Evolutionary conservation across 257 asterid species (phyloP).

Genomic region (Forsythia viridissima): DNA sequence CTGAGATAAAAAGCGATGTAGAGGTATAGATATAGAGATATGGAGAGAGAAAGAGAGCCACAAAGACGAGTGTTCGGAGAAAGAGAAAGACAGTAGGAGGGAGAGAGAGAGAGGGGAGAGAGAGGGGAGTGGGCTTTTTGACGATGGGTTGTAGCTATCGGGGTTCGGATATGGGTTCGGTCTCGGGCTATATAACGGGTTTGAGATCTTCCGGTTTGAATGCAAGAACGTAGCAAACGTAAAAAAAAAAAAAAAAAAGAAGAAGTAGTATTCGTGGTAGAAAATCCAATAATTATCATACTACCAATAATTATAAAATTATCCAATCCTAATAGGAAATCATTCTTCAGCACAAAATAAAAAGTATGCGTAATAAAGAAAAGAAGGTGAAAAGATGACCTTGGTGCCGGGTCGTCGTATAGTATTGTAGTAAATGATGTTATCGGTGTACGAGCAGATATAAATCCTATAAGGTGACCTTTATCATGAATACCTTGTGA

Average conservation of each 20-base stretch:
- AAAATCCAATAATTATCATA: no score
- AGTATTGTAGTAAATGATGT: no score
- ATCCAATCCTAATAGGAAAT: not conserved
- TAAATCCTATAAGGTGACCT: no score
- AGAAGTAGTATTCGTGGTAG: not conserved
- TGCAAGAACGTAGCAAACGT: not conserved
- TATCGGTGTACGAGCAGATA: no score
- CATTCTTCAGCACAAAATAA: not conserved
- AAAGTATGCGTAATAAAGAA: no score
- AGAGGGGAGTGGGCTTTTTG: constrained; percentile 11
- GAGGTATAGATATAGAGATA: constrained; percentile 36
- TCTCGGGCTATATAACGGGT: constrained; percentile 5
- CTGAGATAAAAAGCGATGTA: constrained; percentile 40
- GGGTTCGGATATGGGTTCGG: not conserved
- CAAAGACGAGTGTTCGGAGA: constrained; percentile 32
- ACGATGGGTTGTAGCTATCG: constrained; percentile 26
- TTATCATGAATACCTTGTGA: no score
- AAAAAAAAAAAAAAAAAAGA: no score
- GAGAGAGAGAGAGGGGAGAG: not conserved
- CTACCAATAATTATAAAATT: no score
- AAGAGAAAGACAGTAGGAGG: constrained; percentile 29
- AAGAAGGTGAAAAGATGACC: no score
- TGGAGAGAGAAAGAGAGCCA: constrained; percentile 43
- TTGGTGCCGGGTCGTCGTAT: no score
- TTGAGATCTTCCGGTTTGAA: not conserved